A percentile compares a stretch with the other conserved stretches of the same genome.
phyloP scores from a whole-genome alignment of 2,329 filamentous ascomycete species.

The Botrytis fabae region DNA sequence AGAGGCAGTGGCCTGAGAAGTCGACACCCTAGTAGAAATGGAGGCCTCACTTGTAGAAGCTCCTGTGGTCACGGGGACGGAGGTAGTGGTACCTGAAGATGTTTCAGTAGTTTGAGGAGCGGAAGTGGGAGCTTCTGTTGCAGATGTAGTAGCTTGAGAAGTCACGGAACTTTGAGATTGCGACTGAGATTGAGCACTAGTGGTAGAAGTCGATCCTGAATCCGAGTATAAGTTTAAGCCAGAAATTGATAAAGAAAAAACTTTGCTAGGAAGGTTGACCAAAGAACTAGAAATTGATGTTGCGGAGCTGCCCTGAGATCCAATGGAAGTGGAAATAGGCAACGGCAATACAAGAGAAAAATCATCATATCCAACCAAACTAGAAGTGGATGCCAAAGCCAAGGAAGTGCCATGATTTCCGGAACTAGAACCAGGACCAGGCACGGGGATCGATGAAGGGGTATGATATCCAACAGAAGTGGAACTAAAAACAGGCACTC shows the following conservation, averaged over 20 bases:
- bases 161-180: constrained; percentile 17
- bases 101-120: constrained; percentile 5
- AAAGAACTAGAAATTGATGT: constrained; percentile 17
- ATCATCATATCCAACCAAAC: constrained; percentile 2
- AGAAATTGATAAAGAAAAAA: constrained; percentile 17
- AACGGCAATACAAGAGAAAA: background rate
- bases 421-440: constrained; percentile 5
- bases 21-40: constrained; percentile 8
- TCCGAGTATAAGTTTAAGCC: constrained; percentile 25
- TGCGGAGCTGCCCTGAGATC: constrained; percentile 7
- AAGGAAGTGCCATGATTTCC: constrained; percentile 10
- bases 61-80: constrained; percentile 6
- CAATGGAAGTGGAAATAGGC: constrained; percentile 13
- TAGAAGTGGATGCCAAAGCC: constrained; percentile 10
- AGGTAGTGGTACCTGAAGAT: constrained; percentile 1
- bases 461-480: constrained; percentile 17
- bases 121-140: constrained; percentile 13
- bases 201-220: constrained; percentile 24
- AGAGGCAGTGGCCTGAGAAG: constrained; percentile 26
- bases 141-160: constrained; percentile 4
- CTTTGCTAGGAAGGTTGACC: constrained; percentile 13
- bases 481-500: constrained; percentile 5
- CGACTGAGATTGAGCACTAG: constrained; percentile 16
- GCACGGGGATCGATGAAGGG: background rate
- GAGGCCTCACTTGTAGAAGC: constrained; percentile 22